Base-by-base conservation (phyloP, 768 basidiomycete species). In the Termitomyces sp. region DNA sequence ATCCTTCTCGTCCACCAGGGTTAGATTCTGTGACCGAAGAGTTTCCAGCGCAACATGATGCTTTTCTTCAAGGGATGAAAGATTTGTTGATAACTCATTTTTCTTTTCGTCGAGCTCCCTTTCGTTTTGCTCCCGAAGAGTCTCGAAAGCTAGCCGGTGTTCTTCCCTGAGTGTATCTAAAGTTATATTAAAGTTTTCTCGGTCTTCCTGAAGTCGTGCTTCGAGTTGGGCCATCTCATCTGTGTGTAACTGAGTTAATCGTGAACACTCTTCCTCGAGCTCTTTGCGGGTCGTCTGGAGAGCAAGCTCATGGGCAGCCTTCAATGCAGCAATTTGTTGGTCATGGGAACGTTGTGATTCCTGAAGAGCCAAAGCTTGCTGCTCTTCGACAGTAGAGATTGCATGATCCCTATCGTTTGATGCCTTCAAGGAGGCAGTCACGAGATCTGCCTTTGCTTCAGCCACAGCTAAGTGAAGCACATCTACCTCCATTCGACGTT, bases 341-440 rank as follows among this genome's bases (percentile, higher is more conserved):
- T 82, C 77, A 63, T 91, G 86, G 9, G 76, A 76, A 38, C 71
- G 78, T 63, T 83, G 80, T 36, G 87, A 64, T 58, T 86, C 83
- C 54, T 78, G 72, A 8, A 92, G 73, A 44, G 83, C 70, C 1
- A 69, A 64, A 5, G 80, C 77, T 53, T 90, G 85, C 61, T 85
- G 81, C 66, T 84, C 81, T 67, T 81, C 79, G 33, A 83, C 72
- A 30, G 70, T 64, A 47, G 72, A 75, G 12, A 84, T 66, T 1
- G 79, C 72, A 2, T 76, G 74, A 51, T 86, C 85, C 55, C 80
- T 67, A 48, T 85, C 82, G 73, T 74, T 61, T 67, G 78, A 55
- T 73, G 69, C 67, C 71, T 72, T 59, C 69, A 64, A 59, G 61
- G 54, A 68, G 26, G 72, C 69, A 38, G 78, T 68, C 3, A 72